Percentiles rank a stretch among this genome's conserved stretches.
Conservation (phyloP, 257 asterid species). For the Linderniella brevidens region DNA sequence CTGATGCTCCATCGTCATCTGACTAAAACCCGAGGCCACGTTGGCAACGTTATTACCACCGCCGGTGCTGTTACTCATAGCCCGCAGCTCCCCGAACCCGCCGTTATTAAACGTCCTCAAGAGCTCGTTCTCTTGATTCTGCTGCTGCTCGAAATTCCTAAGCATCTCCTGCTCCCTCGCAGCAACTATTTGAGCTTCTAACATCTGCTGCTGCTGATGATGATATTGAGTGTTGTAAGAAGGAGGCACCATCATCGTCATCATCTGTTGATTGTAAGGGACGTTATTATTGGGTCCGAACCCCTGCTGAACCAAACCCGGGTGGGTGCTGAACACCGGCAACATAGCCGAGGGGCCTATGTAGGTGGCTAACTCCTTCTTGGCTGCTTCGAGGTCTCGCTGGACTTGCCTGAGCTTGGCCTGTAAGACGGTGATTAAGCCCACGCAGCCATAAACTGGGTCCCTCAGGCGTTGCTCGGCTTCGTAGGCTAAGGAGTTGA, state of each 20-base stretch:
- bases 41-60: too few relatives aligned
- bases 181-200: too few relatives aligned
- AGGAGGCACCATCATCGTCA: not conserved
- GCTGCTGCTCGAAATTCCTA: too few relatives aligned
- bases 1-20: too few relatives aligned
- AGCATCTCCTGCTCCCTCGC: too few relatives aligned
- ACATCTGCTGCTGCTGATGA: too few relatives aligned
- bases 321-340: conserved; percentile 9
- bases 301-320: conserved; percentile 8
- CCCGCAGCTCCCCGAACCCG: too few relatives aligned
- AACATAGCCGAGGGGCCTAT: conserved; percentile 30
- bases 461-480: conserved; percentile 69
- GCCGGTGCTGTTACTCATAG: too few relatives aligned
- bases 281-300: not conserved
- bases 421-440: conserved; percentile 54
- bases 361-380: conserved; percentile 27
- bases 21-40: too few relatives aligned
- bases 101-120: too few relatives aligned
- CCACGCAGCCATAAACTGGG: conserved; percentile 90
- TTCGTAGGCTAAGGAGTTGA: conserved; percentile 69
- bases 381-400: conserved; percentile 18
- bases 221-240: conserved; percentile 4
- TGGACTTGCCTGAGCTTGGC: conserved; percentile 20
- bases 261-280: conserved; percentile 12
- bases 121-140: too few relatives aligned